phyloP scores from a whole-genome alignment of 164 flowering plant species.

The Tetrastigma voinierianum region DNA sequence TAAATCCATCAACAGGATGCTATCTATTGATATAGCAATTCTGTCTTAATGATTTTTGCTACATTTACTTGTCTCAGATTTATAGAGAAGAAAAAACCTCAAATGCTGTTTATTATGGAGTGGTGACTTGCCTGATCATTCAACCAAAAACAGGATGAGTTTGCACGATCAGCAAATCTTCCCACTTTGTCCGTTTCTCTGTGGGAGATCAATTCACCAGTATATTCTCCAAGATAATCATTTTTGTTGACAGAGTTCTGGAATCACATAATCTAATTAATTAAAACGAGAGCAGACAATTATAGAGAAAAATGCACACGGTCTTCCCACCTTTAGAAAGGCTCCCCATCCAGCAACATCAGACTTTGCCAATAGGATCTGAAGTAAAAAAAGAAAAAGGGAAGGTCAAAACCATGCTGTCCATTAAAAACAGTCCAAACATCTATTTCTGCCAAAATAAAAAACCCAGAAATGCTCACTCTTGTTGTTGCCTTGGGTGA shows the following conservation, averaged over 20 bases:
- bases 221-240: constrained; percentile 98
- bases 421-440: neutral
- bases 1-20: no score
- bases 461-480: constrained; percentile 39
- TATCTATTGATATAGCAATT: neutral
- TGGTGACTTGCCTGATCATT: constrained; percentile 81
- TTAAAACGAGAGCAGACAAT: constrained; percentile 8
- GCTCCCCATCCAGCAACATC: constrained; percentile 99
- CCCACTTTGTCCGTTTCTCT: constrained; percentile 96
- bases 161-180: constrained; percentile 91
- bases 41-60: neutral
- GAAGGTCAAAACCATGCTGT: neutral
- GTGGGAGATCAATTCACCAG: constrained; percentile 94
- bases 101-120: neutral
- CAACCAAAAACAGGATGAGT: constrained; percentile 95
- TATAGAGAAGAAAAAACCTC: neutral
- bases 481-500: constrained; percentile 91
- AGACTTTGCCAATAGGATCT: constrained; percentile 88
- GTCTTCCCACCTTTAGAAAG: constrained; percentile 68
- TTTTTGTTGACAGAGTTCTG: constrained; percentile 88
- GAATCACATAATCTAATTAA: constrained; percentile 17
- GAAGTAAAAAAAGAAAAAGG: constrained; percentile 8
- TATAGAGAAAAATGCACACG: neutral
- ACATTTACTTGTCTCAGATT: no score
- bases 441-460: neutral